Base-by-base conservation (phyloP, 2,329 filamentous ascomycete species). In the Colletotrichum endophyticum region DNA sequence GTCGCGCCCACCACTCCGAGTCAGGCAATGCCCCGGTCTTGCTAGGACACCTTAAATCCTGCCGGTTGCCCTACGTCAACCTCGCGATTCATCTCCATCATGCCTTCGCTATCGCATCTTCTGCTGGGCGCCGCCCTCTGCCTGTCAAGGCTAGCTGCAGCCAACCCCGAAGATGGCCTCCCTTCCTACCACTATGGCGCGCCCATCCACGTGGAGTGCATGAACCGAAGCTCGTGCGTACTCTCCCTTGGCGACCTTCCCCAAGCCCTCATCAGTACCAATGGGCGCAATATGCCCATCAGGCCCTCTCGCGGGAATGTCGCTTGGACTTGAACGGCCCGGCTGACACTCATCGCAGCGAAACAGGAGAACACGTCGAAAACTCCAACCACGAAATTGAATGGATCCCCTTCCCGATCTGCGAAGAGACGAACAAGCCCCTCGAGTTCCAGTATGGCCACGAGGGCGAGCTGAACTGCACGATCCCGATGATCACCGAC, bases 371-470 rank as follows among this genome's bases (percentile, higher is more conserved):
- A 85, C 95, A 98, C 88, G 93, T 98, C 82, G 94, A 95, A 82
- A 93, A 98, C 83, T 89, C 90, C 44, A 89, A 93, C 78, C 94
- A 97, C 82, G 94, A 98, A 84, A 92, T 98, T 73, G 91, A 98
- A 90, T 99, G 97, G 90, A 93, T 97, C 61, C 95, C 96, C 53
- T 99, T 99, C 85, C 95, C 95, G 28, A 89, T 90, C 39, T 99
- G 97, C 91, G 95, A 96, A 85, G 97, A 99, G 86, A 99, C 97
- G 15, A 89, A 89, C 59, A 90, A 91, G 66, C 94, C 96, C 1
- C 92, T 99, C 81, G 93, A 97, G 81, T 93, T 99, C 84, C 91
- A 92, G 84, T 99, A 98, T 87, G 96, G 96, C 84, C 86, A 94
- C 79, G 95, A 96, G 83, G 87, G 86, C 86, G 96, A 98, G 83